Conservation (phyloP, 345 rosid genomes). For the Salix brachista region DNA sequence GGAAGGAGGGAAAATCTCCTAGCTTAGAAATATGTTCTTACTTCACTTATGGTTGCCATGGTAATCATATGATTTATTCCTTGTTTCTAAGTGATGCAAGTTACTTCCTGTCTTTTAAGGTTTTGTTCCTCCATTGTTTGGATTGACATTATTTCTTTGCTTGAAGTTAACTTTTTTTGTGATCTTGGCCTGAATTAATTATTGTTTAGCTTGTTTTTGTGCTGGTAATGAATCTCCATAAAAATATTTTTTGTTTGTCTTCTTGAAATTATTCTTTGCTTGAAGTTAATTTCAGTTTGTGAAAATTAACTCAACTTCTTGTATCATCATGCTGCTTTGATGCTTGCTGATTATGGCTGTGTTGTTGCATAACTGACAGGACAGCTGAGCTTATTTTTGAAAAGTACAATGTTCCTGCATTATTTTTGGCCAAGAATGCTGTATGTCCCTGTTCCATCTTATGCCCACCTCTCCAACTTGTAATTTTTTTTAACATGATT, state of each 20-base stretch:
- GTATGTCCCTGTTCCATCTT: constrained; percentile 42
- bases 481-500: neutral
- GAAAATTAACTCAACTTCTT: neutral
- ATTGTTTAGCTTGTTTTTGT: neutral
- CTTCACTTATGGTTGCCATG: neutral
- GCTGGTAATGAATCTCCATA: neutral
- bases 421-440: constrained; percentile 97
- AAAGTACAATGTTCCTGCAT: constrained; percentile 87
- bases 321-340: neutral
- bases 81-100: neutral
- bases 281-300: neutral
- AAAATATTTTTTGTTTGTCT: neutral
- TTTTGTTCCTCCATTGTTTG: neutral
- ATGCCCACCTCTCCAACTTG: neutral
- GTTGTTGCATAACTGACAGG: constrained; percentile 43
- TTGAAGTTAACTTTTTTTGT: neutral
- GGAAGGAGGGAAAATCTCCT: neutral
- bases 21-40: neutral
- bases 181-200: neutral
- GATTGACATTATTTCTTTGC: neutral
- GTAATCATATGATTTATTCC: neutral
- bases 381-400: constrained; percentile 95
- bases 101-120: neutral
- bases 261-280: neutral
- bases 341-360: constrained; percentile 2